Base-by-base conservation (phyloP, 371 early-diverging fungal species). In the Synchytrium microbalum region DNA sequence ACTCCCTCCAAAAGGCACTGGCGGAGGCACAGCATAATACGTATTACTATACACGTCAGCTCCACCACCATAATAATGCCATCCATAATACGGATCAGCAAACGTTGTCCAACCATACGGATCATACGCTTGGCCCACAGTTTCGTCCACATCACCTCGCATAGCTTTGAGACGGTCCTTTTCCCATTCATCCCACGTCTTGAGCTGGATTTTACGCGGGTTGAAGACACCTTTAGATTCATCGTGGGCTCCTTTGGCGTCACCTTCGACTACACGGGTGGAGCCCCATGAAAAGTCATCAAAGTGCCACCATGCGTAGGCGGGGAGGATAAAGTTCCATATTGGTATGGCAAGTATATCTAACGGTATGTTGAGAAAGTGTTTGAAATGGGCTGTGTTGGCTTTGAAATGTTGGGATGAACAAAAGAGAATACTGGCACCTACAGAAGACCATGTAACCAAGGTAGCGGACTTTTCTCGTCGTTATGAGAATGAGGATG, bases 251-350 rank as follows among this genome's bases (percentile, higher is more conserved):
- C 46, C 61, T 30, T 38, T 32, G 54, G 51, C 61, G 16, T 52
- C 67, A 2, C 76, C 76, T 1, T 33, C 27, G 27, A 71, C 69
- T 51, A 66, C 66, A 2, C 75, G 52, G 3, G 75, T 75, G 32
- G 68, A 70, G 3, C 73, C 76, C 99, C 98, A 99, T 0, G 90
- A 88, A 70, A 99, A 96, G 67, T 99, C 97, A 70, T 99, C 99
- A 79, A 98, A 96, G 78, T 94, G 92, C 13, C 25, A 25, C 27
- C 23, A 55, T 13, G 97, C 88, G 74, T 99, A 99, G 1, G 89
- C 72, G 0, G 99, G 99, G 52, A 99, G 85, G n/a, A 92, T 81
- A 69, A 93, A 89, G 73, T 92, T 93, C 91, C 96, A 99, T 19
- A 99, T 86, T 0, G 98, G 98, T 26, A 97, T 80, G 3, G 93